Evolutionary conservation across 2,329 filamentous ascomycete species (phyloP), one percentile per base, ranked within the genome.

Genomic region (Lanzia echinophila): DNA sequence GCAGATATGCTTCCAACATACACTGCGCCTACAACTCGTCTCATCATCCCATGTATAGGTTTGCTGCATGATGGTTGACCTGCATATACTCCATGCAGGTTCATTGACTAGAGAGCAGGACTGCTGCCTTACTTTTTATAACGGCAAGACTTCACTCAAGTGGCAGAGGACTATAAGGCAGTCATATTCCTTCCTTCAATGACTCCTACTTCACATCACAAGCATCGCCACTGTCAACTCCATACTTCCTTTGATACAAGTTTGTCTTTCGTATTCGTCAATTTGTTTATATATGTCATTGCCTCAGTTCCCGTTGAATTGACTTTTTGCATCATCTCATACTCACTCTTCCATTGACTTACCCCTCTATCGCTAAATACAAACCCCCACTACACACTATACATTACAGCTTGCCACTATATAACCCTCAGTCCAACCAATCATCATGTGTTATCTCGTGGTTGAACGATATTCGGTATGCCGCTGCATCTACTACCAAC

Each of bases 401-500:
- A 48, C 44, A 51, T 47, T 28, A 36, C 41, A 22, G 22, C 41
- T 13, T 43, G 10, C 20, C 10, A 20, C n/a, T 11, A 33, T 7
- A 7, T n/a, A 24, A 12, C 28, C 5, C 45, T 31, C 54, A 42
- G 44, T 47, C 45, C 34, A 41, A 39, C 61, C 17, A 39, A 31
- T 62, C 64, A 72, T 50, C 56, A 88, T 88, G 84, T 88, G 85
- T 67, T 84, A 85, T 66, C 81, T 85, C 70, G 75, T 88, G 58
- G 74, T 86, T 64, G 85, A 88, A 68, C 77, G 82, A 59, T 88
- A 83, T 70, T 79, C 83, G 15, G 83, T 84, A 54, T 88, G 85
- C 73, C 76, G 80, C 61, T 88, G 85, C 65, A 70, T 86, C 56
- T 87, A 88, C 70, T 80, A 86, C 72, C 74, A 78, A 60, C 85